A percentile compares a stretch with the other conserved stretches of the same genome.
Conservation (phyloP, 2,329 filamentous ascomycete genomes). For the Xylariaceae sp. region DNA sequence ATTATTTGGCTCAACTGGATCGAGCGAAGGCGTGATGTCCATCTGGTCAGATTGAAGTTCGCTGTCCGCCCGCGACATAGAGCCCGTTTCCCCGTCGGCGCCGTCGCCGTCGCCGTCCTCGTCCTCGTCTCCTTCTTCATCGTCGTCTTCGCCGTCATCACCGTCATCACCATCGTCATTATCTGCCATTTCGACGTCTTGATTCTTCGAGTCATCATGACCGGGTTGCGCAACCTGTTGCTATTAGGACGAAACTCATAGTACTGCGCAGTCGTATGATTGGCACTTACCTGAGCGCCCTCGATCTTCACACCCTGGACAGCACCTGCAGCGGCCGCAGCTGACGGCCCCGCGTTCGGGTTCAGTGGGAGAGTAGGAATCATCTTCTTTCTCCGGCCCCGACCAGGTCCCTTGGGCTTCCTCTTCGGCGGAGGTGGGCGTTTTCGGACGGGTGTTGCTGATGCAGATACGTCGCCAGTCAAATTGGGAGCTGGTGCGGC, state of each 20-base stretch:
- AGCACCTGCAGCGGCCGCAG: conserved; percentile 36
- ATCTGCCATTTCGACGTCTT: conserved; percentile 53
- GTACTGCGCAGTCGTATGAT: conserved; percentile 10
- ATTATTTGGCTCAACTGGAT: conserved; percentile 22
- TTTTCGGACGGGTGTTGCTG: conserved; percentile 46
- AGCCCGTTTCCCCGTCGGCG: conserved; percentile 43
- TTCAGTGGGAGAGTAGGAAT: conserved; percentile 33
- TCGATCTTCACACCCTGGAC: conserved; percentile 37
- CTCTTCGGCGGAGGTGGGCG: conserved; percentile 74
- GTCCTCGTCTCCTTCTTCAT: conserved; percentile 42
- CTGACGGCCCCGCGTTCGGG: conserved; percentile 32
- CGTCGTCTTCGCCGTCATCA: conserved; percentile 46
- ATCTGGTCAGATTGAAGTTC: conserved; percentile 30
- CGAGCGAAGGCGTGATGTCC: conserved; percentile 30
- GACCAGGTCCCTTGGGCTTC: conserved; percentile 74
- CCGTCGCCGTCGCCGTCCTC: conserved; percentile 41
- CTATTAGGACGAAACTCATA: conserved; percentile 14
- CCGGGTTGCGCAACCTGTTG: conserved; percentile 37
- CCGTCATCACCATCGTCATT: conserved; percentile 46
- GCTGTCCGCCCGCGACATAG: conserved; percentile 26
- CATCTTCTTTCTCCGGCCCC: conserved; percentile 72
- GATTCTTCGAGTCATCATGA: conserved; percentile 41
- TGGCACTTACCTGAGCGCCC: conserved; percentile 37
- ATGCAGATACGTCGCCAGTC: conserved; percentile 51
- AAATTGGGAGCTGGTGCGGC: conserved; percentile 48